phyloP scores from a whole-genome alignment of 345 rosid species.

The Arabis alpina region DNA sequence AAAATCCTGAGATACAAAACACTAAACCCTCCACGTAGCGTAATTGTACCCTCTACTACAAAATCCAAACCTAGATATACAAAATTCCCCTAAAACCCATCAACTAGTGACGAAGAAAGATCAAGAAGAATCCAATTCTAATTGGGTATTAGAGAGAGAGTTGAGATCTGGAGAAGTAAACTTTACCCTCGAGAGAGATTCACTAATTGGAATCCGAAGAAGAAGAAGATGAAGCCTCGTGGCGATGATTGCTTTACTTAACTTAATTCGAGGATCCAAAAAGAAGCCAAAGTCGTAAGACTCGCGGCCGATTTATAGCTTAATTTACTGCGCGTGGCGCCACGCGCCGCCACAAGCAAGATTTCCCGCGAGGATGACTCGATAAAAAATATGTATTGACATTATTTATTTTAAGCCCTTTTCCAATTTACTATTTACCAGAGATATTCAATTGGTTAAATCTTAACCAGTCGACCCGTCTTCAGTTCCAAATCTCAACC shows the following conservation, averaged over 20 bases:
- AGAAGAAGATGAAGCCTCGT: not conserved
- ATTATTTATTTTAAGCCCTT: constrained; percentile 13
- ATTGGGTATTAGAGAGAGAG: not conserved
- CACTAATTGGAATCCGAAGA: constrained; percentile 12
- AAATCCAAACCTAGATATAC: constrained; percentile 15
- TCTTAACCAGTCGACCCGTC: not conserved
- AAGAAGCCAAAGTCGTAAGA: constrained; percentile 2
- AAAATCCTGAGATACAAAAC: not conserved
- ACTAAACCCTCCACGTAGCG: too few relatives aligned
- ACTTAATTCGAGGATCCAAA: constrained; percentile 1
- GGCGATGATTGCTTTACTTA: constrained; percentile 16
- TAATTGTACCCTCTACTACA: not conserved
- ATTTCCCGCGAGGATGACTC: constrained; percentile 36
- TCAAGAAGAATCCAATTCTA: constrained; percentile 13
- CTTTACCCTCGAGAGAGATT: constrained; percentile 21
- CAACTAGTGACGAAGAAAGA: constrained; percentile 1
- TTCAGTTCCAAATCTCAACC: not conserved
- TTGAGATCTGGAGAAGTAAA: constrained; percentile 36
- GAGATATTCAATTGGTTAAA: constrained; percentile 12
- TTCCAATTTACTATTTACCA: not conserved
- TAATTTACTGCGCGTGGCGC: constrained; percentile 7
- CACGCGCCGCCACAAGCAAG: constrained; percentile 33
- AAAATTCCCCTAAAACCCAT: not conserved
- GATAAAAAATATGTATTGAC: not conserved
- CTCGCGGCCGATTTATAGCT: constrained; percentile 8